Evolutionary conservation across 164 flowering plant genomes (phyloP), one percentile per base, ranked within the genome.

Genomic region (Vitis vinifera): DNA sequence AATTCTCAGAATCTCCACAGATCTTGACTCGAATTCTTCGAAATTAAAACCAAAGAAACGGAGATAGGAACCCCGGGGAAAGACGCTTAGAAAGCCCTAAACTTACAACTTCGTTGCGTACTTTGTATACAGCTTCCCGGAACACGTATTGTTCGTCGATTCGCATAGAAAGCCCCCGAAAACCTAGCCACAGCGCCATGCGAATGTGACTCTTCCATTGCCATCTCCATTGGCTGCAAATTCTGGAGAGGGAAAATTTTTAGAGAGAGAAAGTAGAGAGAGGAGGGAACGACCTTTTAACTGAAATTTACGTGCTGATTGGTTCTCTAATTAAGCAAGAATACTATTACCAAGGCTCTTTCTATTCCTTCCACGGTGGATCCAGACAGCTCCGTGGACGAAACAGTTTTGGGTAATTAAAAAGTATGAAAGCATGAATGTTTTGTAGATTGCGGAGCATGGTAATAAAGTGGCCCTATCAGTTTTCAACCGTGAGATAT

Each of bases 201-300:
- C 51, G 72, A 67, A 72, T 64, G 30, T 62, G 83, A 80, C 57
- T 76, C 76, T 69, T 72, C 86, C 79, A 79, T 77, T 10, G 68
- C 65, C 82, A 84, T 78, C 71, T 81, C 86, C 87, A 85, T 85
- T 73, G 51, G 71, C 37, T 27, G 17, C 57, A 70, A 16, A 13
- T 11, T 48, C 11, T 7, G 19, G 14, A 70, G 7, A 59, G 15
- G 16, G 47, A 31, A 59, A 71, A n/a, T 37, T 12, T 62, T 66
- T 70, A 51, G 59, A 29, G 51, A 17, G 57, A 29, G 75, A 71
- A 66, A 67, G 10, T 2, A 50, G 52, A 51, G 11, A 17, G 65
- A 52, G 55, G 37, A 13, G 2, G 64, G 9, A 37, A n/a, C 10
- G 8, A 30, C 51, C 10, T 5, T 11, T 51, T 65, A 50, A 23